A percentile compares a stretch with the other conserved stretches of the same genome.
Conservation (phyloP, 768 basidiomycete genomes). For the Tricholoma terreum region DNA sequence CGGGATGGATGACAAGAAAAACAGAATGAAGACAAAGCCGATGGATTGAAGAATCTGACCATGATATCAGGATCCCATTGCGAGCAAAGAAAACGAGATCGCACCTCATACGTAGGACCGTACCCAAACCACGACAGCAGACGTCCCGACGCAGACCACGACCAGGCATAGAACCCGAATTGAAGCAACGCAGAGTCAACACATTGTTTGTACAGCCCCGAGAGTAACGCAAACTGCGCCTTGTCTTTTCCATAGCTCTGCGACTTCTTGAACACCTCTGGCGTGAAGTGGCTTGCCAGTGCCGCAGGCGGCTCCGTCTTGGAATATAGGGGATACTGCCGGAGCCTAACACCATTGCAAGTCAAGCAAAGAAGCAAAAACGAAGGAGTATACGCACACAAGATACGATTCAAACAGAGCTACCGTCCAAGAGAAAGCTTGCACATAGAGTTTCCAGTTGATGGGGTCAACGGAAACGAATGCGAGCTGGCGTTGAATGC, state of each 20-base stretch:
- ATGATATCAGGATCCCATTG: neutral
- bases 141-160: slow-evolving; percentile 66
- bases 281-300: slow-evolving; percentile 64
- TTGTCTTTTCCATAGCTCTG: slow-evolving; percentile 92
- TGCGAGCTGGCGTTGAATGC: slow-evolving; percentile 58
- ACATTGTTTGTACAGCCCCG: slow-evolving; percentile 69
- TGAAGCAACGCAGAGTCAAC: slow-evolving; percentile 70
- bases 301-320: slow-evolving; percentile 69
- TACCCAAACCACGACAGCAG: slow-evolving; percentile 56
- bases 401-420: slow-evolving; percentile 87
- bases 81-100: slow-evolving; percentile 14
- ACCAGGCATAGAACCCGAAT: slow-evolving; percentile 78
- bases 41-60: slow-evolving; percentile 81
- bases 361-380: neutral
- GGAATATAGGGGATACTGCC: slow-evolving; percentile 85
- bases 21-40: slow-evolving; percentile 66
- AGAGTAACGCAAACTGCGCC: slow-evolving; percentile 74
- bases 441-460: slow-evolving; percentile 82
- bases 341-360: slow-evolving; percentile 34
- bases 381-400: slow-evolving; percentile 50
- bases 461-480: slow-evolving; percentile 73
- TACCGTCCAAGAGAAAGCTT: slow-evolving; percentile 71
- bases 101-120: slow-evolving; percentile 69
- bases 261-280: slow-evolving; percentile 79
- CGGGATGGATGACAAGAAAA: slow-evolving; percentile 62